These are phyloP conservation scores for Deakozyma indianensis DNA, from an alignment of 805 yeast genomes.

Conservation along the genomic window DNA sequence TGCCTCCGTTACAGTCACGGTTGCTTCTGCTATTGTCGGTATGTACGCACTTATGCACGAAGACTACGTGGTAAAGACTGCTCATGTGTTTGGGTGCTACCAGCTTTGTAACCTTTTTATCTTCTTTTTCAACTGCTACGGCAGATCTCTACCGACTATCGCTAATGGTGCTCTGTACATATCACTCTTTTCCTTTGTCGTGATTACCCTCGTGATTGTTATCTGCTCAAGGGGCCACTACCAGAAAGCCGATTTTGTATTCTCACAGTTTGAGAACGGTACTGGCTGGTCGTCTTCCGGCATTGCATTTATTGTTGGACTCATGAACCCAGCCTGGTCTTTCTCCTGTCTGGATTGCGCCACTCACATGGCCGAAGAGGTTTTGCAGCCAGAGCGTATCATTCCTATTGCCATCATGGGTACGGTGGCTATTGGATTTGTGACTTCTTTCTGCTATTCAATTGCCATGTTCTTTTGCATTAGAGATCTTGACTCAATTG, in stretches of 20 bases:
- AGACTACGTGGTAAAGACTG: slow-evolving; percentile 19
- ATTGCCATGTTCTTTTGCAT: slow-evolving; percentile 36
- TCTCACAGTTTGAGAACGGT: slow-evolving; percentile 35
- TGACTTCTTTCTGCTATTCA: slow-evolving; percentile 28
- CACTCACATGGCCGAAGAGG: slow-evolving; percentile 60
- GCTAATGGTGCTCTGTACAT: slow-evolving; percentile 36
- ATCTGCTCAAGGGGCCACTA: slow-evolving; percentile 38
- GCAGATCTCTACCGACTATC: slow-evolving; percentile 30
- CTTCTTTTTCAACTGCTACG: slow-evolving; percentile 12
- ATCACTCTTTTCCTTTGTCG: slow-evolving; percentile 37
- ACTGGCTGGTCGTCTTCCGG: slow-evolving; percentile 50
- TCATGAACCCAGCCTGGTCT: slow-evolving; percentile 57
- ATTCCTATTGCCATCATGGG: slow-evolving; percentile 50
- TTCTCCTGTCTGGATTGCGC: slow-evolving; percentile 58
- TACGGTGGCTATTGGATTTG: slow-evolving; percentile 50
- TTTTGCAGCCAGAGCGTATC: slow-evolving; percentile 38
- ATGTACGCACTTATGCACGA: slow-evolving; percentile 28
- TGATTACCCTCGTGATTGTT: slow-evolving; percentile 39
- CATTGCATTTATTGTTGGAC: slow-evolving; percentile 55
- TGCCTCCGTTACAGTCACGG: slow-evolving; percentile 42
- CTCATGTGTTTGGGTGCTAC: slow-evolving; percentile 16
- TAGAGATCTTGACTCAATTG: slow-evolving; percentile 34
- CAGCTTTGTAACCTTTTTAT: slow-evolving; percentile 12
- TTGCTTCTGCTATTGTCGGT: slow-evolving; percentile 39
- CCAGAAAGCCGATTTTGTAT: slow-evolving; percentile 38